Conservation (phyloP, 129 eudicot species). For the Kitagawia praeruptora region DNA sequence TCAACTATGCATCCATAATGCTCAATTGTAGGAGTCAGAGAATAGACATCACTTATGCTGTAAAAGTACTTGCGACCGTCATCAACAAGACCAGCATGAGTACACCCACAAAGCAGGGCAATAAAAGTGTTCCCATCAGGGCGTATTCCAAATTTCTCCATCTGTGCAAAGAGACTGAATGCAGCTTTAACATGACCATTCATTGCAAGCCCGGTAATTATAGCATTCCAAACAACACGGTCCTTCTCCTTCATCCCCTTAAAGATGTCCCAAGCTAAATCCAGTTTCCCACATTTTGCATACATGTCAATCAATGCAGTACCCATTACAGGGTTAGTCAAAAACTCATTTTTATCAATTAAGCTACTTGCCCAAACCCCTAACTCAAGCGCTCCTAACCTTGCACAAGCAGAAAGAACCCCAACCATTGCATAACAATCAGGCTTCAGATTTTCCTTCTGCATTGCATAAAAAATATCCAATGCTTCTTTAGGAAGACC, state of each 20-base stretch:
- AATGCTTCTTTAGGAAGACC: conserved; percentile 76
- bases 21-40: conserved; percentile 49
- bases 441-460: conserved; percentile 30
- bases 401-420: conserved; percentile 74
- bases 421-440: conserved; percentile 74
- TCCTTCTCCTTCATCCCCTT: conserved; percentile 58
- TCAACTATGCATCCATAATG: conserved; percentile 88
- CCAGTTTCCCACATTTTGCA: conserved; percentile 70
- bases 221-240: conserved; percentile 69
- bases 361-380: conserved; percentile 66
- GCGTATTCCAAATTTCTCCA: conserved; percentile 46
- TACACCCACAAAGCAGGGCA: conserved; percentile 79
- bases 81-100: conserved; percentile 75
- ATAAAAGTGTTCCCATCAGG: conserved; percentile 74
- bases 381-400: conserved; percentile 67
- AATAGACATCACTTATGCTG: conserved; percentile 35
- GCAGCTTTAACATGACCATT: conserved; percentile 52
- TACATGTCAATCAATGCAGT: conserved; percentile 83
- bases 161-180: conserved; percentile 47
- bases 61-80: conserved; percentile 56
- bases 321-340: conserved; percentile 61
- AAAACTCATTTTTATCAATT: conserved; percentile 41
- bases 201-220: conserved; percentile 65
- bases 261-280: conserved; percentile 56
- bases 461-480: conserved; percentile 58